A percentile compares a stretch with the other conserved stretches of the same genome.
Evolutionary conservation across 805 yeast genomes (phyloP).

Genomic region (Diddensiella caesifluorescens): DNA sequence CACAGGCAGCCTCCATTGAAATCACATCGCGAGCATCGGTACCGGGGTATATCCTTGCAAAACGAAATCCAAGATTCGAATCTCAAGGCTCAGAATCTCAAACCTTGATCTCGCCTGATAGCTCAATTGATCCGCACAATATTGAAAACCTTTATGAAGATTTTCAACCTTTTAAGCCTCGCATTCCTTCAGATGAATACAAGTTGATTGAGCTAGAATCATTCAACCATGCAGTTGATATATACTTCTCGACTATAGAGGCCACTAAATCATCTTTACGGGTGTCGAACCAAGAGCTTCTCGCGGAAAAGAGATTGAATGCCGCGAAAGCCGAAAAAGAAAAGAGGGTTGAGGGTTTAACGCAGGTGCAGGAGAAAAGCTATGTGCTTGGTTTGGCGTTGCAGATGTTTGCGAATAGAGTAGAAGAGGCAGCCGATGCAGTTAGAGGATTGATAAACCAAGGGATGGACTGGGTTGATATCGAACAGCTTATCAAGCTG

Average conservation of each 20-base stretch:
- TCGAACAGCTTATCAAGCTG: conserved; percentile 63
- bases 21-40: conserved; percentile 35
- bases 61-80: conserved; percentile 46
- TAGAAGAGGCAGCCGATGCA: conserved; percentile 64
- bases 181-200: conserved; percentile 22
- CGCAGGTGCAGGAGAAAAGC: conserved; percentile 57
- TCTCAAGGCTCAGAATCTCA: conserved; percentile 11
- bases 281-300: conserved; percentile 69
- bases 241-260: conserved; percentile 78
- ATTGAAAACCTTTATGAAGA: conserved; percentile 53
- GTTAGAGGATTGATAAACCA: conserved; percentile 66
- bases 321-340: conserved; percentile 70
- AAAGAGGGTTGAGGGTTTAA: conserved; percentile 60
- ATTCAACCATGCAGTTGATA: conserved; percentile 77
- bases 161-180: conserved; percentile 66
- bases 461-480: conserved; percentile 92
- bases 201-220: conserved; percentile 48
- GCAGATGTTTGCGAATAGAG: conserved; percentile 59
- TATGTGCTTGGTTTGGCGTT: conserved; percentile 68
- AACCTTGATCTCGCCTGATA: conserved; percentile 9
- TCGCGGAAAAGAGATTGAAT: conserved; percentile 67
- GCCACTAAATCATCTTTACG: conserved; percentile 70
- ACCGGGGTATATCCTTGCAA: conserved; percentile 60
- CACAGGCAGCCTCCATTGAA: conserved; percentile 41
- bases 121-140: conserved; percentile 26